Evolutionary conservation across 1,284 basidiomycete species (phyloP).

Genomic region (Pseudozyma sp.): DNA sequence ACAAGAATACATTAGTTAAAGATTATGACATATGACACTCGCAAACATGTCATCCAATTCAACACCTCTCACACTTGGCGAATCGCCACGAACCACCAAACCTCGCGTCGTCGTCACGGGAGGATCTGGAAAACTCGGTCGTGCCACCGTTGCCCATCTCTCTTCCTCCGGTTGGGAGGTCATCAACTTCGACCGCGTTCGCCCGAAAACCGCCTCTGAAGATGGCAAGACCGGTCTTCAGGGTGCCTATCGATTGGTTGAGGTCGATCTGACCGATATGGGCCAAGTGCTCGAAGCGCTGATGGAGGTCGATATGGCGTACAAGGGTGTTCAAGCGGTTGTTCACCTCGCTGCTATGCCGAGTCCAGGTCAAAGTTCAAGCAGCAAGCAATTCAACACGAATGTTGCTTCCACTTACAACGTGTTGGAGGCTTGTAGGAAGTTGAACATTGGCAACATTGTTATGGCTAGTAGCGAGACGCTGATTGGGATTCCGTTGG

Average conservation of each 20-base stretch:
- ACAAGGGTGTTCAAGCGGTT: constrained; percentile 68
- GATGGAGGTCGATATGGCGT: constrained; percentile 67
- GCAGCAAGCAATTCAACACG: constrained; percentile 68
- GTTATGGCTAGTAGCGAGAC: constrained; percentile 69
- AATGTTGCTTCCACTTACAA: constrained; percentile 70
- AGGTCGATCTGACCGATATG: constrained; percentile 68
- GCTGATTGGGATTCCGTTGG: constrained; percentile 69
- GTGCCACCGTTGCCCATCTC: constrained; percentile 68
- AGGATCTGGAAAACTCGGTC: constrained; percentile 68
- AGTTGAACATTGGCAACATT: constrained; percentile 67
- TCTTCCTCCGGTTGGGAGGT: constrained; percentile 46
- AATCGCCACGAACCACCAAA: constrained; percentile 16
- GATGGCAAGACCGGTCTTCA: constrained; percentile 59
- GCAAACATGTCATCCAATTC: too few relatives aligned
- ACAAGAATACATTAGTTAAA: too few relatives aligned
- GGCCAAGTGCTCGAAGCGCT: constrained; percentile 67
- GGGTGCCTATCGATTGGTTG: constrained; percentile 55
- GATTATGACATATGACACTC: too few relatives aligned
- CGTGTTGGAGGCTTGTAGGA: constrained; percentile 69
- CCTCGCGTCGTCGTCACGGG: constrained; percentile 68
- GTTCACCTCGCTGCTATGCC: constrained; percentile 70
- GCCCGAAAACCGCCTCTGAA: constrained; percentile 62
- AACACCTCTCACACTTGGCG: constrained; percentile 22
- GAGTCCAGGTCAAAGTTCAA: constrained; percentile 63
- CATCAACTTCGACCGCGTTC: constrained; percentile 56